Conservation (phyloP, 495 filamentous ascomycete species). For the Melanomma pulvis-pyrius region DNA sequence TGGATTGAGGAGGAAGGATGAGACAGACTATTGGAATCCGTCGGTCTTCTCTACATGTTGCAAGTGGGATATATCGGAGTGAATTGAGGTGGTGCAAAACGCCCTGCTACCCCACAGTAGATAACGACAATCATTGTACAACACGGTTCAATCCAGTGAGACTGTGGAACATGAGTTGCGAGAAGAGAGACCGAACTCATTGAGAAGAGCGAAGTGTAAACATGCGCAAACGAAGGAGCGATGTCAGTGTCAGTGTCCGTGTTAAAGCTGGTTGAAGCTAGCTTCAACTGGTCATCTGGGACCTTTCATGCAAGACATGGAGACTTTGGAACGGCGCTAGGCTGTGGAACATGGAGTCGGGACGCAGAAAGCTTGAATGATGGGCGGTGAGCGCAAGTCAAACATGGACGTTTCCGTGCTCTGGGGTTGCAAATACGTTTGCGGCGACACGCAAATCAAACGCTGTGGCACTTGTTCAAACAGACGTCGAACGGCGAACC, state of each 20-base stretch:
- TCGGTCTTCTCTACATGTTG: background rate
- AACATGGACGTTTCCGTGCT: background rate
- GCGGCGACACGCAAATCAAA: constrained; percentile 12
- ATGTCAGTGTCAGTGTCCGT: background rate
- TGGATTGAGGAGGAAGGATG: background rate
- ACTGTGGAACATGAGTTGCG: too few relatives aligned
- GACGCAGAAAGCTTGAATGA: background rate
- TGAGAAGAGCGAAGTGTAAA: background rate
- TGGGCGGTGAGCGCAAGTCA: background rate
- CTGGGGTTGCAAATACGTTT: background rate
- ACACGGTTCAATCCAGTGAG: too few relatives aligned
- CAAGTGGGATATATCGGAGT: background rate
- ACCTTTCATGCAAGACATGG: background rate
- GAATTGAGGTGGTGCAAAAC: background rate
- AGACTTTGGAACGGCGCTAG: background rate
- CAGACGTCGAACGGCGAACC: background rate
- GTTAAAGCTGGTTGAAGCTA: background rate
- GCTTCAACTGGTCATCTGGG: background rate
- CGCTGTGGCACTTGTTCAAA: constrained; percentile 14
- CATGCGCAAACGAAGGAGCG: background rate
- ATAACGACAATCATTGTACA: background rate
- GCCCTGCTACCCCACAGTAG: background rate
- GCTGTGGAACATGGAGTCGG: background rate
- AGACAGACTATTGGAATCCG: background rate
- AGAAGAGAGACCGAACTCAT: too few relatives aligned